Evolutionary conservation across 768 basidiomycete species (phyloP), one percentile per base, ranked within the genome.

Genomic region (Lactarius hengduanensis): DNA sequence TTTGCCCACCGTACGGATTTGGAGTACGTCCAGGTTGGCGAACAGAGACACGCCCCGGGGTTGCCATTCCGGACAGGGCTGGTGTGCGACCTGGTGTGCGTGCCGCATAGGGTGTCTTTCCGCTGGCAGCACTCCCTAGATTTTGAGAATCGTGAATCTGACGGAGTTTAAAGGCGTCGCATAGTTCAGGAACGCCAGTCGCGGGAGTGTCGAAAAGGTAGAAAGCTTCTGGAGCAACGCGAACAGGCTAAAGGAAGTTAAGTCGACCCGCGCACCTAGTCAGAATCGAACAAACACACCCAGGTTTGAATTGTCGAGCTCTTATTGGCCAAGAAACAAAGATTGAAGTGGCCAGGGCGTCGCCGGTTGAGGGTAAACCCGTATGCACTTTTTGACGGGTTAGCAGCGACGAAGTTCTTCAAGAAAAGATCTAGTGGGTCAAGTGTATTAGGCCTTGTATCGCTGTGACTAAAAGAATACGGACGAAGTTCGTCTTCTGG

Each of bases 381-480:
- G 73, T 99, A 99, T 78, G 94, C 92, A 74, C 93, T 94, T 79
- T 92, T 91, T 7, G 90, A 90, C 4, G 95, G 96, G 74, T 98
- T 96, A 45, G 96, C 95, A 56, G 91, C 89, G 34, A 96, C 86
- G 71, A 90, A 93, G 70, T 94, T 95, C 74, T 90, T 92, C 71
- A 98, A 78, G 77, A 87, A 95, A 26, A 91, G 76, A 75, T 96
- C 96, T 97, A 65, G 2, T 45, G 30, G 7, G 34, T 70, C 16
- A 53, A 64, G 64, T 54, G 38, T n/a, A 41, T 57, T 9, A 61
- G 64, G 30, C 6, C 30, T 11, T 32, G 53, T 36, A 62, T 2
- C 64, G 54, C 32, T 41, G 70, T 56, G 57, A 30, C 26, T 20
- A 32, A 57, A 56, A 69, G 15, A 34, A 61, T n/a, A 82, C 96